These are phyloP conservation scores for Rubus idaeus DNA, from an alignment of 306 rosid genomes.

Conservation along the genomic window DNA sequence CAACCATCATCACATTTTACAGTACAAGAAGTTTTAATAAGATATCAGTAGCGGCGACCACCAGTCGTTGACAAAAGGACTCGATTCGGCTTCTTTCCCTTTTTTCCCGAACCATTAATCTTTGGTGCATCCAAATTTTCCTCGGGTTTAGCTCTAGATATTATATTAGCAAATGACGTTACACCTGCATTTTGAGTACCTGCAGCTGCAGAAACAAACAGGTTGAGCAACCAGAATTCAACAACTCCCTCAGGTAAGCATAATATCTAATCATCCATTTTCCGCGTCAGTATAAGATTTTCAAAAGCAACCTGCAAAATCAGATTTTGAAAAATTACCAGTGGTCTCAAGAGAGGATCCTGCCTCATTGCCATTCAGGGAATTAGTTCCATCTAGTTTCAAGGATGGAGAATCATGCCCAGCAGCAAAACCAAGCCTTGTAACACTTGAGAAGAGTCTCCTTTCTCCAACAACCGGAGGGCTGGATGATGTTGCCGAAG, in stretches of 20 bases:
- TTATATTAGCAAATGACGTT: slow-evolving; percentile 68
- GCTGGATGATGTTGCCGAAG: slow-evolving; percentile 57
- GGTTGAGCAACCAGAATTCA: slow-evolving; percentile 3
- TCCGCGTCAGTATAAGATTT: neutral
- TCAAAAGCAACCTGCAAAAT: neutral
- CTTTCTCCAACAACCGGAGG: slow-evolving; percentile 73
- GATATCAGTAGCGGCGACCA: slow-evolving; percentile 77
- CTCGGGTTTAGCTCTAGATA: slow-evolving; percentile 55
- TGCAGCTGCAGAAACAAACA: slow-evolving; percentile 34
- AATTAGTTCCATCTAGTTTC: slow-evolving; percentile 57
- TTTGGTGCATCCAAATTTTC: slow-evolving; percentile 47
- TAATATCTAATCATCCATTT: neutral
- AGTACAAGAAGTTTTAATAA: neutral
- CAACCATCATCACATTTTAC: neutral
- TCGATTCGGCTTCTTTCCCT: slow-evolving; percentile 75
- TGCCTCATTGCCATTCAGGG: slow-evolving; percentile 25
- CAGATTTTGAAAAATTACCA: slow-evolving; percentile 37
- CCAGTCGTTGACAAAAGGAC: slow-evolving; percentile 88
- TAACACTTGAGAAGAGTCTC: slow-evolving; percentile 75
- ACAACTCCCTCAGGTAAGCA: neutral
- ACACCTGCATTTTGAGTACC: slow-evolving; percentile 43
- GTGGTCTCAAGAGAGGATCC: slow-evolving; percentile 40
- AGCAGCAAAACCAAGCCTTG: slow-evolving; percentile 91
- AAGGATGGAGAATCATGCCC: slow-evolving; percentile 87
- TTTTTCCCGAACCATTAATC: slow-evolving; percentile 73